Evolutionary conservation across 2,329 filamentous ascomycete species (phyloP), one percentile per base, ranked within the genome.

Genomic region (Aspergillus sclerotialis): DNA sequence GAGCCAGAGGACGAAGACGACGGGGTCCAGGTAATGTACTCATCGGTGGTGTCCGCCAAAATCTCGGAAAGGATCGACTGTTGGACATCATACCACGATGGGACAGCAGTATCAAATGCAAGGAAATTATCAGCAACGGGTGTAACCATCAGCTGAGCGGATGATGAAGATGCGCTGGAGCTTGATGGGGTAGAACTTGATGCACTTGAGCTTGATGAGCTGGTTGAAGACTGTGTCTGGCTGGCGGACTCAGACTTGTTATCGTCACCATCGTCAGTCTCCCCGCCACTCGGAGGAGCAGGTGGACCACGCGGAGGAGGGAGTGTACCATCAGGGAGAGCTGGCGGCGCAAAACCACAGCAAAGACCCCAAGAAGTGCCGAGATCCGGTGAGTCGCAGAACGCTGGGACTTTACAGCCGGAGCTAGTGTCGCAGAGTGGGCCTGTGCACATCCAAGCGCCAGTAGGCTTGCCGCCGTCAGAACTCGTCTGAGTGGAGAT

Each of bases 1-100:
- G 45, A 42, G 44, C 46, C 44, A 53, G 44, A n/a, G n/a, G 46
- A 41, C 41, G 19, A 23, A 6, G 19, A 6, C 10, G 19, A 23
- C 7, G 19, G 19, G 7, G 19, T 23, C 27, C 25, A 28, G 9
- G 12, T 10, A 32, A 5, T 19, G 8, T 21, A 15, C 18, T 19
- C 8, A 4, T 8, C 21, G 13, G 13, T 12, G 12, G 25, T 25
- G 17, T 6, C 27, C 16, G 32, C 7, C 28, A 15, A 7, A 23
- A 10, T 10, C 19, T 23, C 10, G 7, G 19, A 6, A 10, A 23
- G 19, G 10, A 23, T 23, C 7, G 19, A 23, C 19, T 23, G 19
- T 10, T 23, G 19, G 6, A 7, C 10, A 7, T 23, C 19, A 10
- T 23, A 23, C 19, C 19, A 23, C 7, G 6, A 7, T 10, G 19